These are phyloP conservation scores for Boletus sp. DNA, from an alignment of 1,284 basidiomycete species.

Conservation along the genomic window DNA sequence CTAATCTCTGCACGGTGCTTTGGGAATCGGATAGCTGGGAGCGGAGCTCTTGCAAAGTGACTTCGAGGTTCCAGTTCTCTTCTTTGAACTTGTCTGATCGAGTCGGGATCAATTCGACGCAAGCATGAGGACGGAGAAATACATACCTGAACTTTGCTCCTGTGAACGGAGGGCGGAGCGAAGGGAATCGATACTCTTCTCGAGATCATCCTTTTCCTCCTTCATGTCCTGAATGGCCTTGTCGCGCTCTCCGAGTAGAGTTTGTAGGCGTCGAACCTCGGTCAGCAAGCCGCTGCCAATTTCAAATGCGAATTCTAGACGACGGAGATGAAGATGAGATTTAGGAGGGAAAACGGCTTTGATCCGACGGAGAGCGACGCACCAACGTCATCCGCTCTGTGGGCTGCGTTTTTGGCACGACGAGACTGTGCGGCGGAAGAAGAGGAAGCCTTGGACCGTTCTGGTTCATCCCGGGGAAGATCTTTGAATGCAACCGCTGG, in stretches of 20 bases:
- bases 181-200: conserved; percentile 69
- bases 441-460: conserved; percentile 39
- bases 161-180: conserved; percentile 67
- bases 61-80: conserved; percentile 98
- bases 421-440: conserved; percentile 72
- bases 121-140: not conserved
- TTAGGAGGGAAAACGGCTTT: conserved; percentile 7
- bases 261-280: conserved; percentile 86
- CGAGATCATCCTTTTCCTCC: conserved; percentile 83
- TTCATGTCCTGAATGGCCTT: conserved; percentile 83
- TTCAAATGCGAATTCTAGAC: conserved; percentile 88
- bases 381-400: conserved; percentile 82
- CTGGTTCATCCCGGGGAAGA: conserved; percentile 40
- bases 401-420: conserved; percentile 80
- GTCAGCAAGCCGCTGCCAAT: conserved; percentile 88
- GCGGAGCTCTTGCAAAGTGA: conserved; percentile 84
- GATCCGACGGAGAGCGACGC: conserved; percentile 28
- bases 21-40: conserved; percentile 68
- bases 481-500: conserved; percentile 36
- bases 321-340: conserved; percentile 19
- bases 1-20: conserved; percentile 63
- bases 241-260: conserved; percentile 82
- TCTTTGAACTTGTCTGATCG: conserved; percentile 81
- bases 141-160: conserved; percentile 73
- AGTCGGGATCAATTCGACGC: conserved; percentile 1